Base-by-base conservation (phyloP, 2,329 filamentous ascomycete species). In the Monosporascus sp. region DNA sequence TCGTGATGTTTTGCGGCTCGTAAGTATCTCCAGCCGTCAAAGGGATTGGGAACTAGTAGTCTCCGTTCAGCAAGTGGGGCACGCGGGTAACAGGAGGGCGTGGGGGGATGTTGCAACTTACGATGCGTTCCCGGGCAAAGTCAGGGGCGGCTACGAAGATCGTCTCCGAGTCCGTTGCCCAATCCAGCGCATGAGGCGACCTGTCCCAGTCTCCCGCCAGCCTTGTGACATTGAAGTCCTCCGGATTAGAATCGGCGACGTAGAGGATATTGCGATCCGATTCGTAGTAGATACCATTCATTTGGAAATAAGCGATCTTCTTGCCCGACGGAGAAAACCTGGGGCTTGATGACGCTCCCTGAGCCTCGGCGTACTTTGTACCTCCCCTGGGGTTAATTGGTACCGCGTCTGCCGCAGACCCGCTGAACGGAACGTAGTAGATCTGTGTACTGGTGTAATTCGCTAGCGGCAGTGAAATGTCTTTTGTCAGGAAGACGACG, bases 241-340 rank as follows among this genome's bases (percentile, higher is more conserved):
- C 70, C 59, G 78, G 76, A 62, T 86, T 79, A 2, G 79, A 73
- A 35, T 63, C 56, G 39, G 68, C 67, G 20, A 70, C 58, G 50
- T 70, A 70, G 11, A 70, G 48, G 24, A 68, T 69, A 49, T 60
- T 64, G n/a, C 67, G 68, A 50, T 70, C 68, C 18, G 68, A 67
- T 64, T 88, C 83, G 61, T 87, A 87, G 8, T 76, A 73, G 53
- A 81, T 77, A 2, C 76, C 76, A 54, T 77, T 74, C 82, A 84
- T 85, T 59, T 82, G 80, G 50, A 86, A 65, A 60, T 86, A 87
- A 4, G 81, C 83, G 43, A 83, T 70, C 49, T 76, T 73, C 47
- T 73, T 76, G 46, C 83, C 81, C 57, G 80, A 74, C 0, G 80
- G 79, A 17, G 82, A 85, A 68, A 86, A 86, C 15, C 64, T 60